These are phyloP conservation scores for Penicillium vulpinum DNA, from an alignment of 2,329 filamentous ascomycete species.

Conservation along the genomic window DNA sequence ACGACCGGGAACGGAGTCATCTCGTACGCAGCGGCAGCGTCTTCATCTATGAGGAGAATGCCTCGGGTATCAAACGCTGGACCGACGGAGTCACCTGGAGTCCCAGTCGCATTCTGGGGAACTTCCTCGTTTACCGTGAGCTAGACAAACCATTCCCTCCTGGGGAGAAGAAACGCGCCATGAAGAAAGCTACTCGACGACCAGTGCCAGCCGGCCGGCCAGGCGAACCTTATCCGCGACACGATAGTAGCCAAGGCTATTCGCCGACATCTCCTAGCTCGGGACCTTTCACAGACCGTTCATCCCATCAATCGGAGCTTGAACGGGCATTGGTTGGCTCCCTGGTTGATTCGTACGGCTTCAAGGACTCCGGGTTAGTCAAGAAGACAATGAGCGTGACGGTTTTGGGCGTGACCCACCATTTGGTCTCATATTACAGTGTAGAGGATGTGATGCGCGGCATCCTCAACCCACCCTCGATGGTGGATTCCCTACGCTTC, in stretches of 20 bases:
- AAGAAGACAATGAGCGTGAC: constrained; percentile 91
- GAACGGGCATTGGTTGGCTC: constrained; percentile 72
- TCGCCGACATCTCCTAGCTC: constrained; percentile 39
- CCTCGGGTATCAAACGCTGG: constrained; percentile 91
- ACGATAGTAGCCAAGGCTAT: constrained; percentile 40
- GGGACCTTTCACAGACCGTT: constrained; percentile 38
- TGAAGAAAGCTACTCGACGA: constrained; percentile 64
- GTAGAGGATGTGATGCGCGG: constrained; percentile 72
- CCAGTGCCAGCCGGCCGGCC: constrained; percentile 47
- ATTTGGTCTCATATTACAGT: constrained; percentile 86
- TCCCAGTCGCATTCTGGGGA: constrained; percentile 79
- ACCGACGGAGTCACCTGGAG: constrained; percentile 91
- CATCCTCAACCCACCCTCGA: constrained; percentile 59
- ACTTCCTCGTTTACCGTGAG: constrained; percentile 84
- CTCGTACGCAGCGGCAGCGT: constrained; percentile 82
- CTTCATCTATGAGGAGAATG: constrained; percentile 89
- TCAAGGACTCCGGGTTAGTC: constrained; percentile 77
- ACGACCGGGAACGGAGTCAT: constrained; percentile 75
- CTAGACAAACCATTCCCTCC: constrained; percentile 74
- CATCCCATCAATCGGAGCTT: constrained; percentile 44
- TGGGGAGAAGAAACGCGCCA: constrained; percentile 80
- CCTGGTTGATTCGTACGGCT: constrained; percentile 83
- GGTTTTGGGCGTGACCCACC: constrained; percentile 72
- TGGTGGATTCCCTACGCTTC: constrained; percentile 52
- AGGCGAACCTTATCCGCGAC: constrained; percentile 55